These are phyloP conservation scores for Aspergillus nidulans DNA, from an alignment of 495 filamentous ascomycete species.

Conservation along the genomic window DNA sequence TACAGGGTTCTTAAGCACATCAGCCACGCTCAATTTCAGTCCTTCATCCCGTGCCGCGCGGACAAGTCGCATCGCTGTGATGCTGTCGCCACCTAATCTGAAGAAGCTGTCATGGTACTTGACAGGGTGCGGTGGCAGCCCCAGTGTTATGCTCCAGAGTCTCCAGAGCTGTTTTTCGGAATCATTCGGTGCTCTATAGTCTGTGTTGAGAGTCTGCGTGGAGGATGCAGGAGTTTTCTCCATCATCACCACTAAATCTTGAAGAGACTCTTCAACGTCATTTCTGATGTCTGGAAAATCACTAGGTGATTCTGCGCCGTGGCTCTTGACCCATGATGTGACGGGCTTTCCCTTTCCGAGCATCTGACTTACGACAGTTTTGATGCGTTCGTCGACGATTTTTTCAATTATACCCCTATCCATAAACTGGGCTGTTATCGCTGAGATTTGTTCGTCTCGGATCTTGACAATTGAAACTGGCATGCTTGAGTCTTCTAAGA, in stretches of 20 bases:
- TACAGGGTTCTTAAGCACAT: constrained; percentile 44
- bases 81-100: constrained; percentile 50
- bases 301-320: not conserved
- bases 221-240: constrained; percentile 14
- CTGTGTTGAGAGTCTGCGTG: constrained; percentile 11
- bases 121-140: constrained; percentile 34
- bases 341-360: constrained; percentile 31
- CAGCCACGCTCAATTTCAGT: constrained; percentile 52
- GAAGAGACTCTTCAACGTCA: constrained; percentile 15
- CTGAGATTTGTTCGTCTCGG: not conserved
- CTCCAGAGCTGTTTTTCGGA: constrained; percentile 37
- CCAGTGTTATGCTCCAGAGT: constrained; percentile 44
- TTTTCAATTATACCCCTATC: constrained; percentile 30
- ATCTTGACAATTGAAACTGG: constrained; percentile 24
- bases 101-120: constrained; percentile 46
- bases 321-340: constrained; percentile 18
- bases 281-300: not conserved
- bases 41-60: constrained; percentile 52
- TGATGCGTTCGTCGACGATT: constrained; percentile 40
- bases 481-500: constrained; percentile 26
- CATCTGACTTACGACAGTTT: constrained; percentile 37
- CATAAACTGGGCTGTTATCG: constrained; percentile 6
- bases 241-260: constrained; percentile 11
- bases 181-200: constrained; percentile 8
- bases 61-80: constrained; percentile 65